phyloP scores from a whole-genome alignment of 176 grass and related monocot species.

The Elymus sibiricus region DNA sequence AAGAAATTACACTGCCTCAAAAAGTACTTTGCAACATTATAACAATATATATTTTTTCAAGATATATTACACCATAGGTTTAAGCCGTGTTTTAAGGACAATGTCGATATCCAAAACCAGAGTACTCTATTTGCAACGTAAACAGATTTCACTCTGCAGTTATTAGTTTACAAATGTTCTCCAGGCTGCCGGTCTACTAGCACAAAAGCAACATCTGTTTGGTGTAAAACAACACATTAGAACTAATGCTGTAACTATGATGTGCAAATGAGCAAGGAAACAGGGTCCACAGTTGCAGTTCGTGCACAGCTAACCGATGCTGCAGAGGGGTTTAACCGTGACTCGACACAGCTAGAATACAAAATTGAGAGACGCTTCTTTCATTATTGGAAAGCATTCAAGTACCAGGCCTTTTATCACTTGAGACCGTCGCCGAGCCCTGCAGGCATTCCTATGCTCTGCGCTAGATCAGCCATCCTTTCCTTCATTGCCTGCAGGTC shows the following conservation, averaged over 20 bases:
- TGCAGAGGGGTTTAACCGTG: neutral
- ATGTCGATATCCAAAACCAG: neutral
- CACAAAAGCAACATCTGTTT: neutral
- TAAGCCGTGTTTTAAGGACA: neutral
- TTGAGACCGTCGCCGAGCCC: conserved; percentile 65
- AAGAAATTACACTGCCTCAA: neutral
- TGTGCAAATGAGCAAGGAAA: neutral
- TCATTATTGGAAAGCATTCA: conserved; percentile 25
- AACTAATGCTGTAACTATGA: neutral
- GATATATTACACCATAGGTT: neutral
- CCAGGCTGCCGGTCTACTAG: neutral
- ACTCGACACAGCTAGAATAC: conserved; percentile 42
- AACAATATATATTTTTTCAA: neutral
- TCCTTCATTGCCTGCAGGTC: conserved; percentile 90
- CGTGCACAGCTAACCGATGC: neutral
- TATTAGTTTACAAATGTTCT: conserved; percentile 16
- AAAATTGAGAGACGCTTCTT: conserved; percentile 45
- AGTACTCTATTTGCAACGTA: neutral
- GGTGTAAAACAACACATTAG: neutral
- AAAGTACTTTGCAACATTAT: neutral
- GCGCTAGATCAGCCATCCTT: conserved; percentile 92
- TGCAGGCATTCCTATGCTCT: conserved; percentile 91
- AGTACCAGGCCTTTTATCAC: conserved; percentile 17
- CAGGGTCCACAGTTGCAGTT: neutral
- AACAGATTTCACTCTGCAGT: neutral